Conservation (phyloP, 2,329 filamentous ascomycete species). For the Venturia pyrina region DNA sequence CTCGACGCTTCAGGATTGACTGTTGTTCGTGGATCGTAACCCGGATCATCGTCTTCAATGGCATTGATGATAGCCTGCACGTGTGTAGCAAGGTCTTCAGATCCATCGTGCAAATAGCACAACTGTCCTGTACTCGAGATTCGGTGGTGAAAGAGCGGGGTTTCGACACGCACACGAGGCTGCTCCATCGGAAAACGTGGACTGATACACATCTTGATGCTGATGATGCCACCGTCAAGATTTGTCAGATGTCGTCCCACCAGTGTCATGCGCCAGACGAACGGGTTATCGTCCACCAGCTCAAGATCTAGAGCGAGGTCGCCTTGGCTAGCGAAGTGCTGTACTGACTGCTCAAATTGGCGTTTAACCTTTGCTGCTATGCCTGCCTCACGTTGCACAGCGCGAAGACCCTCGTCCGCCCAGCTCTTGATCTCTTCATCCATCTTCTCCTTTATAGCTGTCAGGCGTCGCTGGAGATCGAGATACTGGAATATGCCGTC, state of each 20-base stretch:
- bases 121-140: slow-evolving; percentile 71
- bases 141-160: slow-evolving; percentile 76
- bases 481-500: slow-evolving; percentile 75
- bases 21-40: slow-evolving; percentile 80
- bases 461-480: slow-evolving; percentile 59
- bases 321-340: slow-evolving; percentile 61
- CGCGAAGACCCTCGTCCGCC: slow-evolving; percentile 56
- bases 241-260: slow-evolving; percentile 90
- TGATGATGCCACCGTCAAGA: slow-evolving; percentile 82
- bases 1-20: slow-evolving; percentile 80
- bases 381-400: slow-evolving; percentile 56
- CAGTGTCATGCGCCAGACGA: slow-evolving; percentile 80
- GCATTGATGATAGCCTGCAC: slow-evolving; percentile 72
- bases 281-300: slow-evolving; percentile 73
- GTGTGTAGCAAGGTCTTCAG: slow-evolving; percentile 53
- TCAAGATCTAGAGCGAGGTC: slow-evolving; percentile 64
- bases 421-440: slow-evolving; percentile 63
- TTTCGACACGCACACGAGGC: slow-evolving; percentile 72
- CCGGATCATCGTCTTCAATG: slow-evolving; percentile 78
- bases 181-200: slow-evolving; percentile 81
- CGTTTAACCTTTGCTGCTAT: slow-evolving; percentile 74
- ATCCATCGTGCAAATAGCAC: slow-evolving; percentile 58
- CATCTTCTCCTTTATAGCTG: slow-evolving; percentile 57
- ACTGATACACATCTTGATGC: slow-evolving; percentile 69
- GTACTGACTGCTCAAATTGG: slow-evolving; percentile 73